Percentiles rank a stretch among this genome's conserved stretches.
Conservation (phyloP, 2,329 filamentous ascomycete genomes). For the Proliferodiscus dingleyae region DNA sequence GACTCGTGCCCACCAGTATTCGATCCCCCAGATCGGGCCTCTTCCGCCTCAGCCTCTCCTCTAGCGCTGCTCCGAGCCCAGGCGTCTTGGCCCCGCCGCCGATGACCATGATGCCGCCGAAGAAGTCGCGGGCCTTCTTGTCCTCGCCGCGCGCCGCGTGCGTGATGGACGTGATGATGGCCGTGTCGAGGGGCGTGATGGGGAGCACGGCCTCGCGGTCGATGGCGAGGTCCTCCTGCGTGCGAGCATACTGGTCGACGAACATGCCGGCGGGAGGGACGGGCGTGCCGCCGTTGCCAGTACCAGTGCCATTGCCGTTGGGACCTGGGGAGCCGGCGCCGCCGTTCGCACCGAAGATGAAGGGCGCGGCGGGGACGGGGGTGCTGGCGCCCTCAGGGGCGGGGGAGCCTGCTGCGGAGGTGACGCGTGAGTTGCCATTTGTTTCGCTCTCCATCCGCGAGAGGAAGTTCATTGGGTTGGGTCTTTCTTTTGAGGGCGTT, state of each 20-base stretch:
- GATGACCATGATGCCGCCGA: conserved; percentile 85
- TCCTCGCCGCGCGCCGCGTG: conserved; percentile 86
- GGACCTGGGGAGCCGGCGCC: conserved; percentile 29
- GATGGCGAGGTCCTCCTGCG: conserved; percentile 45
- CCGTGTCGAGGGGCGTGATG: conserved; percentile 76
- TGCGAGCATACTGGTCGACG: conserved; percentile 38
- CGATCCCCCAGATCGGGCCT: conserved; percentile 55
- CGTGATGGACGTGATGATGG: conserved; percentile 83
- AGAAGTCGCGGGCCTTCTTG: conserved; percentile 85
- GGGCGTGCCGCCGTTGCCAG: conserved; percentile 46
- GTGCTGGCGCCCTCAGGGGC: conserved; percentile 72
- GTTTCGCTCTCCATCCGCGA: conserved; percentile 54
- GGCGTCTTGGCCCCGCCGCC: conserved; percentile 79
- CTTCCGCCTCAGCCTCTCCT: conserved; percentile 70
- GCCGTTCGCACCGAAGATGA: conserved; percentile 46
- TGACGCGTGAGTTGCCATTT: conserved; percentile 71
- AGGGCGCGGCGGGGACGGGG: conserved; percentile 50
- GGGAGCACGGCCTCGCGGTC: conserved; percentile 79
- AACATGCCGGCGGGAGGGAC: conserved; percentile 33
- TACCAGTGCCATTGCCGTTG: conserved; percentile 34
- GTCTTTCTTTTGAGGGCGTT: conserved; percentile 58
- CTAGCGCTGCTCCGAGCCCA: conserved; percentile 74
- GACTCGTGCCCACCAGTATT: conserved; percentile 63
- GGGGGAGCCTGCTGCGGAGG: conserved; percentile 80
- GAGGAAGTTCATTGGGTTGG: conserved; percentile 65